Percentiles rank a stretch among this genome's conserved stretches.
Evolutionary conservation across 1,284 basidiomycete species (phyloP).

Genomic region (Ceratobasidium sp.): DNA sequence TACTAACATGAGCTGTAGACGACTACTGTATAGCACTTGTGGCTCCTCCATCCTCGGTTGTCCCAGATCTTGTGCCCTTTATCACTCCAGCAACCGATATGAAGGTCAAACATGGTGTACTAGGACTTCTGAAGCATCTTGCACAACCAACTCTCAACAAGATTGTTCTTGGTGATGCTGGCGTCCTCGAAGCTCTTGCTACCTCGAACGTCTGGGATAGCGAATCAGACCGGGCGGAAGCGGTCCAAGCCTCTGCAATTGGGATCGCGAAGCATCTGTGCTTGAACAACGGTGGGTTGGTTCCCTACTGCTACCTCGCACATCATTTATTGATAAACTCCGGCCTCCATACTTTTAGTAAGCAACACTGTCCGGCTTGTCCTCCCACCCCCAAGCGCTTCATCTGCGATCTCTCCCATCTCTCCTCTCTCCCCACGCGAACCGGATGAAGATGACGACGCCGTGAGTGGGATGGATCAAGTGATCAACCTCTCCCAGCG

Average conservation of each 20-base stretch:
- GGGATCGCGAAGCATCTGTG: slow-evolving; percentile 91
- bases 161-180: slow-evolving; percentile 67
- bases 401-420: slow-evolving; percentile 23
- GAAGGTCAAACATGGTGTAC: slow-evolving; percentile 84
- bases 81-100: slow-evolving; percentile 65
- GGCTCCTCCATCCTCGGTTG: slow-evolving; percentile 62
- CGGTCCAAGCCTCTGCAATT: slow-evolving; percentile 88
- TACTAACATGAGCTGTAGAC: slow-evolving; percentile 58
- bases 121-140: slow-evolving; percentile 86
- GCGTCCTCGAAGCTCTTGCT: slow-evolving; percentile 70
- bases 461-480: slow-evolving; percentile 65
- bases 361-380: slow-evolving; percentile 63
- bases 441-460: slow-evolving; percentile 46
- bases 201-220: slow-evolving; percentile 77
- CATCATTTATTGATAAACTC: not conserved
- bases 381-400: slow-evolving; percentile 57
- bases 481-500: slow-evolving; percentile 80
- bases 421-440: slow-evolving; percentile 41
- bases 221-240: slow-evolving; percentile 78
- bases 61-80: slow-evolving; percentile 57
- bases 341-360: slow-evolving; percentile 62
- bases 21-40: slow-evolving; percentile 70
- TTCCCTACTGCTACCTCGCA: not conserved
- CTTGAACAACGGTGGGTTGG: slow-evolving; percentile 70
- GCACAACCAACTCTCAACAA: slow-evolving; percentile 74